phyloP scores from a whole-genome alignment of 2,329 filamentous ascomycete species.

The Colletotrichum cordylinicola region DNA sequence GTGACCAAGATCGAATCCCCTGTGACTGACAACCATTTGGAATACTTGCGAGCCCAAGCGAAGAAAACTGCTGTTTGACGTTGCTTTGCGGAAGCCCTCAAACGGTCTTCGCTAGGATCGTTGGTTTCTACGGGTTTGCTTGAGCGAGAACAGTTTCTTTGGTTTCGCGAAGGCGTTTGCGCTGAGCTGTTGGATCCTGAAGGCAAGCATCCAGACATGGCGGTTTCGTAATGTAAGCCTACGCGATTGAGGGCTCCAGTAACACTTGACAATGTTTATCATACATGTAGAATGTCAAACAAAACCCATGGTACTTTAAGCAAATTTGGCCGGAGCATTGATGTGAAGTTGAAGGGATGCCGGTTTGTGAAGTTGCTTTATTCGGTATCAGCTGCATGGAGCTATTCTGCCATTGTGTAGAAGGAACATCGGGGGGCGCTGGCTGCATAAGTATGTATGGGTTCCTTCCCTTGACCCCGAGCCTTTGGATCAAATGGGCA shows the following conservation, averaged over 20 bases:
- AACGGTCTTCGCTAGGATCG: not conserved
- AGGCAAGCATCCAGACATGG: not conserved
- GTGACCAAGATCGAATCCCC: not conserved
- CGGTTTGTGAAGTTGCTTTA: not conserved
- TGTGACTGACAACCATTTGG: not conserved
- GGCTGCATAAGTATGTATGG: not conserved
- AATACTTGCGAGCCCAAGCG: not conserved
- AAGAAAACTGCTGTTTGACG: not conserved
- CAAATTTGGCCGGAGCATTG: not conserved
- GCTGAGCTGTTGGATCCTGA: not conserved
- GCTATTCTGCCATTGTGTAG: too few species aligned
- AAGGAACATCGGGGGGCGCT: not conserved
- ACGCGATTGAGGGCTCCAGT: not conserved
- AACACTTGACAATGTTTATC: not conserved
- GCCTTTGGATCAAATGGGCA: not conserved
- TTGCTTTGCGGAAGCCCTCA: not conserved
- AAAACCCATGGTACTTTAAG: not conserved
- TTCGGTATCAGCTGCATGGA: too few species aligned
- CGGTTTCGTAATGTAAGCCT: not conserved
- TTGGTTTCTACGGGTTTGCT: not conserved
- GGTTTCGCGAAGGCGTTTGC: not conserved
- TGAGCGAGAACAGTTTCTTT: not conserved
- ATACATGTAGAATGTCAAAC: not conserved
- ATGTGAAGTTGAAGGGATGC: not conserved
- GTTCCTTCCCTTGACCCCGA: not conserved